phyloP scores from a whole-genome alignment of 306 rosid species.

The Carpinus fangiana region DNA sequence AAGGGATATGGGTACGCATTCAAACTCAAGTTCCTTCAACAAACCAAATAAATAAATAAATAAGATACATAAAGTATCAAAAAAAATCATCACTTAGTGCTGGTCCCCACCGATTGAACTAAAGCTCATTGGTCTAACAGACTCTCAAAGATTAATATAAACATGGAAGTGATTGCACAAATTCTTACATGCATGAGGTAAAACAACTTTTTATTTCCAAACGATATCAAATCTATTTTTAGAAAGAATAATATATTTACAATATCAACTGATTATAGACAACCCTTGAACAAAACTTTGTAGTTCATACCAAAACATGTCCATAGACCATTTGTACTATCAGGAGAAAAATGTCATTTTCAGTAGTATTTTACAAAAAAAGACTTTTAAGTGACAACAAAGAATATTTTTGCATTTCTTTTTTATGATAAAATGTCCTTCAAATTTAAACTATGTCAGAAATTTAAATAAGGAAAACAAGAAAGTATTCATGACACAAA shows the following conservation, averaged over 20 bases:
- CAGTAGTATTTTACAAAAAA: neutral
- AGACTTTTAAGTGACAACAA: neutral
- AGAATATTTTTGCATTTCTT: neutral
- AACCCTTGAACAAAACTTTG: neutral
- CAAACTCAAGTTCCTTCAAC: conserved; percentile 76
- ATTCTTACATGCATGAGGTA: neutral
- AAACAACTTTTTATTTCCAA: neutral
- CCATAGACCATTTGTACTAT: neutral
- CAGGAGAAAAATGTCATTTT: neutral
- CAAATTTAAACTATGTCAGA: neutral
- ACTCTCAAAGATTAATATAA: neutral
- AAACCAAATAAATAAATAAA: conserved; percentile 25
- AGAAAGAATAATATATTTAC: neutral
- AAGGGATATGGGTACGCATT: conserved; percentile 84
- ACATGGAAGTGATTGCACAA: neutral
- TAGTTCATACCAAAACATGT: neutral
- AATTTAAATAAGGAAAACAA: neutral
- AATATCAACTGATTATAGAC: neutral
- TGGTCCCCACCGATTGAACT: neutral
- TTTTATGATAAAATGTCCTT: neutral
- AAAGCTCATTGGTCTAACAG: neutral
- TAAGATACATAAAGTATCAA: conserved; percentile 18
- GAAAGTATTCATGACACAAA: neutral
- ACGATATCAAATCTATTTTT: neutral
- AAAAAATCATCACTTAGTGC: neutral